Conservation (phyloP, 228 moss, liverwort and hornwort species). For the Sphagnum fallax region DNA sequence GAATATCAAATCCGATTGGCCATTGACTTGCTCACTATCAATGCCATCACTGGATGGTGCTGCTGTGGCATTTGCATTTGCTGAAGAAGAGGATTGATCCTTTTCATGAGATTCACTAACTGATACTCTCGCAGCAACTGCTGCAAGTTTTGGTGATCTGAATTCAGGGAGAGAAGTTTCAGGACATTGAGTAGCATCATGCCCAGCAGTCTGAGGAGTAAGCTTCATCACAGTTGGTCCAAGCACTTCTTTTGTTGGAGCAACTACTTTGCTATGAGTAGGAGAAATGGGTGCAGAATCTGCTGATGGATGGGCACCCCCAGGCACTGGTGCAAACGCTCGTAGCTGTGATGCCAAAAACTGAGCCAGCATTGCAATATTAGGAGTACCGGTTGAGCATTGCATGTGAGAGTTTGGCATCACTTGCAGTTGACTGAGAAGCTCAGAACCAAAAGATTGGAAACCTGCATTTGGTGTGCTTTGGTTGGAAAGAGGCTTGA, state of each 20-base stretch:
- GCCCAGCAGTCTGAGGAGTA: background rate
- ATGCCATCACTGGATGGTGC: conserved; percentile 40
- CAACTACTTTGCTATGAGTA: conserved; percentile 13
- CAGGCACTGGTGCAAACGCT: conserved; percentile 47
- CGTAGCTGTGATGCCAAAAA: conserved; percentile 75
- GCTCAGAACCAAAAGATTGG: conserved; percentile 52
- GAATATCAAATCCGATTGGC: conserved; percentile 64
- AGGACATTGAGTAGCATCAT: too few relatives aligned
- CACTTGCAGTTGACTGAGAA: conserved; percentile 51
- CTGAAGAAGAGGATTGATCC: conserved; percentile 63
- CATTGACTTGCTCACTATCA: conserved; percentile 37
- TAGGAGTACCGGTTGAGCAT: conserved; percentile 44
- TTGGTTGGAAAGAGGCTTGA: conserved; percentile 11
- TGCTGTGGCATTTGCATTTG: conserved; percentile 36
- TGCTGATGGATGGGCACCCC: conserved; percentile 9
- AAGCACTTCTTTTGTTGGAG: background rate
- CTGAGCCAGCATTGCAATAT: conserved; percentile 70
- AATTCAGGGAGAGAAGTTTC: conserved; percentile 6
- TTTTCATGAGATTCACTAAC: conserved; percentile 44
- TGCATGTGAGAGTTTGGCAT: conserved; percentile 34
- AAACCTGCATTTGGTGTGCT: conserved; percentile 35
- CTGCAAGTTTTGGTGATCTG: conserved; percentile 21
- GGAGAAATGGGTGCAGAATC: conserved; percentile 17
- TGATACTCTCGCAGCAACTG: conserved; percentile 23
- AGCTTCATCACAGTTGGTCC: too few relatives aligned